A percentile compares a stretch with the other conserved stretches of the same genome.
Evolutionary conservation across 345 rosid genomes (phyloP).

Genomic region (Eucalyptus pauciflora): DNA sequence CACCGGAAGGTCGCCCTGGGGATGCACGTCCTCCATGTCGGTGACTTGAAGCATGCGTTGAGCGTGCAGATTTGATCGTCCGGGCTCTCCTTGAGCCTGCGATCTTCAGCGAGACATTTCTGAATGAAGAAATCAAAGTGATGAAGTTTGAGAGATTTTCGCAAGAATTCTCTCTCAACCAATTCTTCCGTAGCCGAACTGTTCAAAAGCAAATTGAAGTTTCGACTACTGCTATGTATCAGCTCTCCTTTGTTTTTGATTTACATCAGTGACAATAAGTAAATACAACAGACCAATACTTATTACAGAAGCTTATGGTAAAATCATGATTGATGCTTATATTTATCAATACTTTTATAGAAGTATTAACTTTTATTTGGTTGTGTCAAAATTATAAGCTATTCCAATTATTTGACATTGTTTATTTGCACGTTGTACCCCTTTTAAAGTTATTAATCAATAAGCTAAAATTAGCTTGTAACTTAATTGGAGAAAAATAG

Average conservation of each 20-base stretch:
- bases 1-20: constrained; percentile 51
- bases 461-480: too few species aligned
- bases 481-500: too few species aligned
- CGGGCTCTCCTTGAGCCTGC: background rate
- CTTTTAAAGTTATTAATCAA: too few species aligned
- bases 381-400: accelerated
- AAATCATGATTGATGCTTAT: background rate
- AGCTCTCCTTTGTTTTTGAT: background rate
- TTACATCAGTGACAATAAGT: background rate
- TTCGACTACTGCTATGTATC: too few species aligned
- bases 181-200: background rate
- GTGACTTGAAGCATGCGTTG: constrained; percentile 47
- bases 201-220: background rate
- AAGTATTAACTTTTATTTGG: background rate
- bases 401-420: background rate
- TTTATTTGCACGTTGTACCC: too few species aligned
- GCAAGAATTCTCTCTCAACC: background rate
- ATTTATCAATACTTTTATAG: too few species aligned
- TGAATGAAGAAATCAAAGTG: background rate
- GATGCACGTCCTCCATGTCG: constrained; percentile 59
- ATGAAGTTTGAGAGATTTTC: background rate
- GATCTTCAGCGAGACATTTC: background rate
- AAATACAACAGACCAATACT: background rate
- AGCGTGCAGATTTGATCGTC: constrained; percentile 37
- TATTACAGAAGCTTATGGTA: background rate